A percentile compares a stretch with the other conserved stretches of the same genome.
Evolutionary conservation across 805 yeast species (phyloP).

Genomic region (Spathaspora hagerdaliae): DNA sequence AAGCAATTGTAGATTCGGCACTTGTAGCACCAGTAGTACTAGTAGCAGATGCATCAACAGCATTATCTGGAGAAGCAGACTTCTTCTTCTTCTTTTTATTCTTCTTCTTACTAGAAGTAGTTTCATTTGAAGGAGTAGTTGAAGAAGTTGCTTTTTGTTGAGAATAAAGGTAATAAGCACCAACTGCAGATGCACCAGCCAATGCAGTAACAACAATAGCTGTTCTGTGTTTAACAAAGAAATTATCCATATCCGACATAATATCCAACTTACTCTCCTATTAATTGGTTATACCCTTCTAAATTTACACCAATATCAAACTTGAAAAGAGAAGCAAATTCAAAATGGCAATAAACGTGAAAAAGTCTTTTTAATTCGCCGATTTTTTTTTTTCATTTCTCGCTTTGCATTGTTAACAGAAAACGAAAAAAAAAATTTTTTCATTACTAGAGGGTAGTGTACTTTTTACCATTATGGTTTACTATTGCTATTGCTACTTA

Average conservation of each 20-base stretch:
- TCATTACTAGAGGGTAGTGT: too few species aligned
- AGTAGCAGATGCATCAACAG: conserved; percentile 8
- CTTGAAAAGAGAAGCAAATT: too few species aligned
- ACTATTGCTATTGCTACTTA: neutral
- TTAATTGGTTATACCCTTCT: too few species aligned
- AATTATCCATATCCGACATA: conserved; percentile 21
- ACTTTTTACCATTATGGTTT: too few species aligned
- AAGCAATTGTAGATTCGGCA: conserved; percentile 16
- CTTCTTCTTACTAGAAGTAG: conserved; percentile 28
- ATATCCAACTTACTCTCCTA: too few species aligned
- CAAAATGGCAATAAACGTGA: too few species aligned
- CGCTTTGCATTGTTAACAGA: too few species aligned
- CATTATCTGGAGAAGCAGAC: conserved; percentile 18
- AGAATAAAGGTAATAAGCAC: conserved; percentile 51
- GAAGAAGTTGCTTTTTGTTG: conserved; percentile 17
- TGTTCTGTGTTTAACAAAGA: conserved; percentile 53
- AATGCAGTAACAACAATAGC: conserved; percentile 61
- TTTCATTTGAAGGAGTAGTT: conserved; percentile 1
- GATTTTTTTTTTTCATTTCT: too few species aligned
- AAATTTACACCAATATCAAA: too few species aligned
- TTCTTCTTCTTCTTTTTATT: conserved; percentile 27
- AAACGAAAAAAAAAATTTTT: too few species aligned
- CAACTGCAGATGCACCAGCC: conserved; percentile 61
- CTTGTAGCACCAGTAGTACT: conserved; percentile 2
- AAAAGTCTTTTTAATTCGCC: too few species aligned